Conservation (phyloP, 148 eudicot genomes). For the Simmondsia chinensis region DNA sequence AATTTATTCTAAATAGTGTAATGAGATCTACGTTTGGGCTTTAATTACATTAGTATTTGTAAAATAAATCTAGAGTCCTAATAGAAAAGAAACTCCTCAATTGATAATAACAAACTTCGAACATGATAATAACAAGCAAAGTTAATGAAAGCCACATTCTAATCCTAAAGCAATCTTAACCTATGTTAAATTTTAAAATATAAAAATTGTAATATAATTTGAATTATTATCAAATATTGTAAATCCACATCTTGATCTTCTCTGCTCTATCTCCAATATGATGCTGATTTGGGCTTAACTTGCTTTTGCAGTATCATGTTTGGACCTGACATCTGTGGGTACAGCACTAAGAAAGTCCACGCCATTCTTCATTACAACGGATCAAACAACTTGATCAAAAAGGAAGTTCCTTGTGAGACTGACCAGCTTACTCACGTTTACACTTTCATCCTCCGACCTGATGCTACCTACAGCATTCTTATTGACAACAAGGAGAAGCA, state of each 20-base stretch:
- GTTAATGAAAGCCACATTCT: too few species aligned
- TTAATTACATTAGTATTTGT: too few species aligned
- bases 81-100: too few species aligned
- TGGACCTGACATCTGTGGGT: conserved; percentile 98
- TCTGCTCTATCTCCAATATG: neutral
- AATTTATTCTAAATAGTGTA: neutral
- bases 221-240: too few species aligned
- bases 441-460: conserved; percentile 90
- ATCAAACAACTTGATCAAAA: conserved; percentile 78
- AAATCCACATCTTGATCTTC: too few species aligned
- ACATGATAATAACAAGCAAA: too few species aligned
- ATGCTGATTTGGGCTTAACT: conserved; percentile 2
- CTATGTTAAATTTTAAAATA: too few species aligned
- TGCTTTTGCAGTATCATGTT: conserved; percentile 79
- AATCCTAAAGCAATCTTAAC: too few species aligned
- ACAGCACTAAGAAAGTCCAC: conserved; percentile 89
- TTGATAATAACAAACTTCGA: too few species aligned
- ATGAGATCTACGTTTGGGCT: neutral
- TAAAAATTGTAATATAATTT: too few species aligned
- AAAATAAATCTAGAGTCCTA: too few species aligned
- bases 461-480: conserved; percentile 89
- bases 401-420: conserved; percentile 97
- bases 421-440: conserved; percentile 88
- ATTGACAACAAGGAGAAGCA: conserved; percentile 86
- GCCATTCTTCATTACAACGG: conserved; percentile 74